These are phyloP conservation scores for Ophiocytium majus DNA, from an alignment of 352 stramenopile genomes.

Conservation along the genomic window DNA sequence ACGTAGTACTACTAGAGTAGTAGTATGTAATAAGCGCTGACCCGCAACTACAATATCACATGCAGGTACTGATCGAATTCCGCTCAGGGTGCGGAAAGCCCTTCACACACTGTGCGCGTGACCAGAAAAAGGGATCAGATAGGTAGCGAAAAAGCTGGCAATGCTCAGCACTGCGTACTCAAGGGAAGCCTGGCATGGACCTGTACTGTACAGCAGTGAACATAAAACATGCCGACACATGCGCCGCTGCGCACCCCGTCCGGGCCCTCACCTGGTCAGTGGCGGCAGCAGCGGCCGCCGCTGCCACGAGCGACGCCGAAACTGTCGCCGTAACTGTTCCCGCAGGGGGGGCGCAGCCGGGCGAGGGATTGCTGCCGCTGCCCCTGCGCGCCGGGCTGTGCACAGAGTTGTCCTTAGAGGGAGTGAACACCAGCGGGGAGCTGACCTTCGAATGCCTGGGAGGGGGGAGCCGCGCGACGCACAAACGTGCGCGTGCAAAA, in stretches of 20 bases:
- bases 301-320: background rate
- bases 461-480: background rate
- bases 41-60: too few relatives aligned
- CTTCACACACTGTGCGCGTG: too few relatives aligned
- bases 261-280: background rate
- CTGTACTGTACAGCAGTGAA: background rate
- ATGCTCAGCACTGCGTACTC: background rate
- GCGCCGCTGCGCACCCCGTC: background rate
- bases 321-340: background rate
- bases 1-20: too few relatives aligned
- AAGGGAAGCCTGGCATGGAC: background rate
- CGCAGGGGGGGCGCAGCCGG: too few relatives aligned
- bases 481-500: background rate
- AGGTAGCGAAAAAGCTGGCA: too few relatives aligned
- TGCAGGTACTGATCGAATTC: too few relatives aligned
- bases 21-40: too few relatives aligned
- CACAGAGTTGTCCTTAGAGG: background rate
- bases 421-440: constrained; percentile 16
- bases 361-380: background rate
- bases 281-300: background rate
- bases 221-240: background rate
- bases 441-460: constrained; percentile 1
- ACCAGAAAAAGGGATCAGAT: too few relatives aligned
- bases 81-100: too few relatives aligned
- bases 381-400: background rate